A percentile compares a stretch with the other conserved stretches of the same genome.
Evolutionary conservation across 768 basidiomycete species (phyloP).

Genomic region (Pilatotrama ljubarskyi): DNA sequence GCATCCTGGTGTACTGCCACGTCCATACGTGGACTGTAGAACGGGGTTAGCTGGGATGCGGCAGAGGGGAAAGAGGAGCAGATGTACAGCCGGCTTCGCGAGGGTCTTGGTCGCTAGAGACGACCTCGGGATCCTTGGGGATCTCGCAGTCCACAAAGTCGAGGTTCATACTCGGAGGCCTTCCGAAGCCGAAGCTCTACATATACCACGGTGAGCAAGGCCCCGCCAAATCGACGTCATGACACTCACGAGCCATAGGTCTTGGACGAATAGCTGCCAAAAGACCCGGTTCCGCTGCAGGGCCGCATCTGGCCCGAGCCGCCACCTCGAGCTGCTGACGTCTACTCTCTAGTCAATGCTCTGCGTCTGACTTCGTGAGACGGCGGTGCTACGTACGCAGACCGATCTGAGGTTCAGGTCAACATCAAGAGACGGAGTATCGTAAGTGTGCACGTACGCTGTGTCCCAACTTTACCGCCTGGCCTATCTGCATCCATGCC

Average conservation of each 20-base stretch:
- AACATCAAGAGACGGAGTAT: neutral
- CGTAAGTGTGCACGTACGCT: slow-evolving; percentile 46
- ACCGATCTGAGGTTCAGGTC: slow-evolving; percentile 44
- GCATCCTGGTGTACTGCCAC: slow-evolving; percentile 52
- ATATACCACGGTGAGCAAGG: neutral
- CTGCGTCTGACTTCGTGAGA: too few species aligned
- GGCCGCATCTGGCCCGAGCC: slow-evolving; percentile 45
- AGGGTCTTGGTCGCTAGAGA: slow-evolving; percentile 35
- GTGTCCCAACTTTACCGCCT: slow-evolving; percentile 57
- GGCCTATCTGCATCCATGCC: slow-evolving; percentile 59
- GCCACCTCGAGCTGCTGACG: slow-evolving; percentile 60
- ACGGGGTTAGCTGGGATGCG: neutral
- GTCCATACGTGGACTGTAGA: slow-evolving; percentile 56
- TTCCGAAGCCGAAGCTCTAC: slow-evolving; percentile 62
- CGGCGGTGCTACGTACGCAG: slow-evolving; percentile 42
- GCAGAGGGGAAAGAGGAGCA: neutral
- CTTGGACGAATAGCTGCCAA: slow-evolving; percentile 67
- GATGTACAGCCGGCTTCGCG: slow-evolving; percentile 45
- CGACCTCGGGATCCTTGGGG: slow-evolving; percentile 46
- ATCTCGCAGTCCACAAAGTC: slow-evolving; percentile 57
- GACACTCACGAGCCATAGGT: slow-evolving; percentile 56
- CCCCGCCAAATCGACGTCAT: neutral
- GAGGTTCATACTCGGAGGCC: slow-evolving; percentile 56
- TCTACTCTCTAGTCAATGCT: slow-evolving; percentile 40
- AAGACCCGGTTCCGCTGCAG: slow-evolving; percentile 57